Conservation (phyloP, 768 basidiomycete species). For the Mycena albidolilacea region DNA sequence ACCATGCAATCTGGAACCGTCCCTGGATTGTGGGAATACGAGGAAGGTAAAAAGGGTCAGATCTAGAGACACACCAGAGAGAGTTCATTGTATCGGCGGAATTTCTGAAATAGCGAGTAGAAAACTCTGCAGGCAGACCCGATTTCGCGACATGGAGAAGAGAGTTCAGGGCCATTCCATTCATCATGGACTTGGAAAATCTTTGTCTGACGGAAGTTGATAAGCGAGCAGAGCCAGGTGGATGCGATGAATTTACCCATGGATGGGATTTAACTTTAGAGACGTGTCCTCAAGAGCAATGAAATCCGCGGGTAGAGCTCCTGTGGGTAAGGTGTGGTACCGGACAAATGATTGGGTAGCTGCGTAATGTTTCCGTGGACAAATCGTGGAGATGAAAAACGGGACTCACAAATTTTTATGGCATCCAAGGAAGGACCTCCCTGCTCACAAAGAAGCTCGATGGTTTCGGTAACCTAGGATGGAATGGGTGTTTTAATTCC, state of each 20-base stretch:
- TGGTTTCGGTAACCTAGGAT: slow-evolving; percentile 25
- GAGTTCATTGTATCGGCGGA: slow-evolving; percentile 1
- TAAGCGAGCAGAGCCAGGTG: neutral
- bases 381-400: neutral
- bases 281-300: slow-evolving; percentile 42
- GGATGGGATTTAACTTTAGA: slow-evolving; percentile 40
- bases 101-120: slow-evolving; percentile 19
- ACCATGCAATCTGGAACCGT: slow-evolving; percentile 33
- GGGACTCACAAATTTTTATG: slow-evolving; percentile 12
- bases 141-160: slow-evolving; percentile 24
- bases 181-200: slow-evolving; percentile 40
- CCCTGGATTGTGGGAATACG: neutral
- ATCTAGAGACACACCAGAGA: slow-evolving; percentile 28
- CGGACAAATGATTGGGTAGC: slow-evolving; percentile 35
- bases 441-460: slow-evolving; percentile 17
- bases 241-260: slow-evolving; percentile 32
- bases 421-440: slow-evolving; percentile 11
- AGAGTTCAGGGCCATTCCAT: slow-evolving; percentile 41
- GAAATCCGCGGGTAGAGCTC: slow-evolving; percentile 41
- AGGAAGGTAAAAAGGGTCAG: neutral
- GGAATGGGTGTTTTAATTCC: slow-evolving; percentile 13
- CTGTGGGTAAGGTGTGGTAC: slow-evolving; percentile 34
- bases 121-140: slow-evolving; percentile 12
- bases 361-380: slow-evolving; percentile 3
- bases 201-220: slow-evolving; percentile 33